A percentile compares a stretch with the other conserved stretches of the same genome.
Conservation (phyloP, 768 basidiomycete species). For the Xerocomellus chrysenteron region DNA sequence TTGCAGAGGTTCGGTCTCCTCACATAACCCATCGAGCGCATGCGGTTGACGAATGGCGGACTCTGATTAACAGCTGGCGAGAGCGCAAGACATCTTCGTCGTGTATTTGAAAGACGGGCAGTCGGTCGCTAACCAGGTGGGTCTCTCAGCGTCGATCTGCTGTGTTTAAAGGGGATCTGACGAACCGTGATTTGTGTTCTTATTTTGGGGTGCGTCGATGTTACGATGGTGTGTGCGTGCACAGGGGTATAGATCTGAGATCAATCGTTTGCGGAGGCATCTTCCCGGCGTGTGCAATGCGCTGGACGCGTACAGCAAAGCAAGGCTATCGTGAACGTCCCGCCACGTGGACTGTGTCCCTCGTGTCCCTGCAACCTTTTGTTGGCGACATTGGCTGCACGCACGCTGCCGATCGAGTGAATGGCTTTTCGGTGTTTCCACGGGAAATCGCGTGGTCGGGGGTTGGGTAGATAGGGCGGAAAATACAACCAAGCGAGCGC, state of each 20-base stretch:
- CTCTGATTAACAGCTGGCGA: slow-evolving; percentile 6
- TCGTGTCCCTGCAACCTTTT: neutral
- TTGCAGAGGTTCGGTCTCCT: slow-evolving; percentile 12
- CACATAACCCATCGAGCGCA: too few species aligned
- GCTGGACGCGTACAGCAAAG: slow-evolving; percentile 21
- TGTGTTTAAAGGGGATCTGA: neutral
- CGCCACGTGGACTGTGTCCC: too few species aligned
- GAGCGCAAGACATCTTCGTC: slow-evolving; percentile 17
- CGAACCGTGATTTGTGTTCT: neutral
- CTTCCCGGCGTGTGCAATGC: slow-evolving; percentile 15
- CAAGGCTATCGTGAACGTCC: neutral
- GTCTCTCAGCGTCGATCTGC: neutral
- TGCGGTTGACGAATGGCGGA: too few species aligned
- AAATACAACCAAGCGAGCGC: neutral
- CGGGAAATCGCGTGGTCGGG: neutral
- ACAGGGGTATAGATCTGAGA: slow-evolving; percentile 17
- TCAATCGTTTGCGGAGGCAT: slow-evolving; percentile 16
- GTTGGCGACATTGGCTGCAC: too few species aligned
- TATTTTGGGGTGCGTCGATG: neutral
- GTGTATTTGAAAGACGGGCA: slow-evolving; percentile 23
- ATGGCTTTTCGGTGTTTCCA: neutral
- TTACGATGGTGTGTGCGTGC: neutral
- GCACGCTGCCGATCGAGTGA: neutral
- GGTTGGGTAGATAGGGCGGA: too few species aligned
- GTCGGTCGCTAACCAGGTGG: slow-evolving; percentile 10